Base-by-base conservation (phyloP, 352 stramenopile species). In the Phytophthora crassamura region DNA sequence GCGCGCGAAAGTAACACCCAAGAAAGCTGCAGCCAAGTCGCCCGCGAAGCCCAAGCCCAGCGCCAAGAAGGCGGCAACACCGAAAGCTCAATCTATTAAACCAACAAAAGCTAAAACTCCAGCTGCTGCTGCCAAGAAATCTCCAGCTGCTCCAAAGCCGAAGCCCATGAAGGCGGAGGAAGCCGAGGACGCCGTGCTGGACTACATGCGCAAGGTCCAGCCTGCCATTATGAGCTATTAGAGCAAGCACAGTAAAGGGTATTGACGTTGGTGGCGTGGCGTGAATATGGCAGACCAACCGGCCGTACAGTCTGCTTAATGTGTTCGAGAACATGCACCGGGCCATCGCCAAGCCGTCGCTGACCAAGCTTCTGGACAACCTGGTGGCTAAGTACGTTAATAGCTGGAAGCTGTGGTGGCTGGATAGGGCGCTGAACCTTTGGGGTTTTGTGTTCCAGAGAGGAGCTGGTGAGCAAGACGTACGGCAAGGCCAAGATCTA, bases 401-500 rank as follows among this genome's bases (percentile, higher is more conserved):
- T 30, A 22, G 22, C 20, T 22, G 38, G 34, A 42, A 1, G 10
- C 36, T n/a, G 12, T 43, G 32, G 33, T 57, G 20, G 7, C 9
- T 49, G 5, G n/a, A n/a, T 18, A 43, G 28, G 34, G 10, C 59
- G 22, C 32, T 28, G n/a, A 20, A 36, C 18, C 16, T 63, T 4
- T 32, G 33, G 20, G 59, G 0, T 30, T 43, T 28, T 50, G 15
- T 38, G 20, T 60, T 54, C n/a, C 39, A 90, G 82, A 30, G 73
- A 78, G 14, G 81, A 94, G 43, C 63, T 94, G 41, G 59, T 64
- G 55, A 78, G 67, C 57, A 94, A 94, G 56, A 86, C 75, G 39
- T 94, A 94, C 50, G 84, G 86, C 58, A 94, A 93, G 64, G 77
- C 80, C 48, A 87, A 87, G 59, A 93, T 94, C 54, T 94, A 94